Percentiles rank a stretch among this genome's conserved stretches.
phyloP scores from a whole-genome alignment of 2,329 filamentous ascomycete genomes.

The Coccinonectria pachysandricola region DNA sequence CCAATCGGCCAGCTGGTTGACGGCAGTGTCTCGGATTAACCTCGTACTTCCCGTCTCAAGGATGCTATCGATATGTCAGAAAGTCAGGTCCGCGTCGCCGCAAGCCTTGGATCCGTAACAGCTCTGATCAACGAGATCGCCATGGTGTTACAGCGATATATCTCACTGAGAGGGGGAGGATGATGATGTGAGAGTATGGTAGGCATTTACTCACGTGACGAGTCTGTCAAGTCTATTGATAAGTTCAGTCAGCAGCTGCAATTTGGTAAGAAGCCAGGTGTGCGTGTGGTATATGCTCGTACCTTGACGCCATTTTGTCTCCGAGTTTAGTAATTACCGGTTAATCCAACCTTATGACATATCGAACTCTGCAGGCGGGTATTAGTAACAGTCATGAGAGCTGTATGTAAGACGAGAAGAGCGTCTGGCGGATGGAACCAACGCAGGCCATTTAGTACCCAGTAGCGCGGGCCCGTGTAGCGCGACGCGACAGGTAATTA shows the following conservation, averaged over 20 bases:
- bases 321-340: slow-evolving; percentile 15
- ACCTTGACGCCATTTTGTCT: slow-evolving; percentile 49
- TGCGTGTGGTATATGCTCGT: slow-evolving; percentile 18
- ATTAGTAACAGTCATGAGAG: slow-evolving; percentile 10
- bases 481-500: slow-evolving; percentile 17
- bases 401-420: no score
- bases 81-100: no score
- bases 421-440: no score
- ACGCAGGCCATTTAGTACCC: slow-evolving; percentile 11
- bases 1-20: slow-evolving; percentile 92
- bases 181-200: background rate
- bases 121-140: no score
- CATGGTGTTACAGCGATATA: no score
- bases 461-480: slow-evolving; percentile 17
- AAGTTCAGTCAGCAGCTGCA: slow-evolving; percentile 8
- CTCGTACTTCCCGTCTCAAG: slow-evolving; percentile 95
- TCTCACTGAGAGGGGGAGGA: background rate
- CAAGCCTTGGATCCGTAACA: no score
- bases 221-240: slow-evolving; percentile 63
- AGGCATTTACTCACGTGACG: slow-evolving; percentile 60
- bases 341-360: slow-evolving; percentile 17
- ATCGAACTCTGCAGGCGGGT: slow-evolving; percentile 10
- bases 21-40: slow-evolving; percentile 92
- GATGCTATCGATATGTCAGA: slow-evolving; percentile 46
- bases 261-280: no score